Evolutionary conservation across 306 rosid genomes (phyloP).

Genomic region (Psophocarpus tetragonolobus): DNA sequence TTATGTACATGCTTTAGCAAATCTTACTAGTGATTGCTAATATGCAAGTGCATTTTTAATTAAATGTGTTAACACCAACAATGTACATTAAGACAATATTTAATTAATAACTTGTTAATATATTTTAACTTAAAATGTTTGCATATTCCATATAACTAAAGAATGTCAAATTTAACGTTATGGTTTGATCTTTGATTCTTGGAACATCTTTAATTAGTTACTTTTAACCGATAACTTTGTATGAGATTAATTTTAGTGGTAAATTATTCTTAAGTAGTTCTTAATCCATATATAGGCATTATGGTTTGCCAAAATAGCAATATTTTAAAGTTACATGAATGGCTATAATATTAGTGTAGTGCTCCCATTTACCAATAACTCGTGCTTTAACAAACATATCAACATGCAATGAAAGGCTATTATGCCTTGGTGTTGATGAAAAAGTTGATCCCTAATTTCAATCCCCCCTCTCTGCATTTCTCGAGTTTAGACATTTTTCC

Average conservation of each 20-base stretch:
- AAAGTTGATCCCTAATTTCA: not conserved
- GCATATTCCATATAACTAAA: too few relatives aligned
- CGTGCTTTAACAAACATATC: constrained; percentile 7
- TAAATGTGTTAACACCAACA: too few relatives aligned
- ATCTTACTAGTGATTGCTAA: too few relatives aligned
- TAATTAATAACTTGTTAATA: too few relatives aligned
- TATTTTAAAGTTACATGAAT: not conserved
- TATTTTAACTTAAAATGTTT: too few relatives aligned
- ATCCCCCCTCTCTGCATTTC: not conserved
- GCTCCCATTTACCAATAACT: not conserved
- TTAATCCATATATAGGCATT: not conserved
- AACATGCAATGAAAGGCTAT: not conserved
- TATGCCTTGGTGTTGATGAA: not conserved
- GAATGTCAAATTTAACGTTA: not conserved
- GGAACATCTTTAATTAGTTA: constrained; percentile 20
- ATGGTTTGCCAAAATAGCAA: not conserved
- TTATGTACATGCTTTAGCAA: too few relatives aligned
- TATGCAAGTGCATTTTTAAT: too few relatives aligned
- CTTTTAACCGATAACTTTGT: constrained; percentile 4
- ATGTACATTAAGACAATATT: too few relatives aligned
- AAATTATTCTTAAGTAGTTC: constrained; percentile 3
- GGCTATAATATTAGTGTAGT: constrained; percentile 4
- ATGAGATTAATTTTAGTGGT: constrained; percentile 5
- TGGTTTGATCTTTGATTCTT: not conserved
- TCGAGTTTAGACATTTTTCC: not conserved